These are phyloP conservation scores for Purshia tridentata DNA, from an alignment of 306 rosid species.

Conservation along the genomic window DNA sequence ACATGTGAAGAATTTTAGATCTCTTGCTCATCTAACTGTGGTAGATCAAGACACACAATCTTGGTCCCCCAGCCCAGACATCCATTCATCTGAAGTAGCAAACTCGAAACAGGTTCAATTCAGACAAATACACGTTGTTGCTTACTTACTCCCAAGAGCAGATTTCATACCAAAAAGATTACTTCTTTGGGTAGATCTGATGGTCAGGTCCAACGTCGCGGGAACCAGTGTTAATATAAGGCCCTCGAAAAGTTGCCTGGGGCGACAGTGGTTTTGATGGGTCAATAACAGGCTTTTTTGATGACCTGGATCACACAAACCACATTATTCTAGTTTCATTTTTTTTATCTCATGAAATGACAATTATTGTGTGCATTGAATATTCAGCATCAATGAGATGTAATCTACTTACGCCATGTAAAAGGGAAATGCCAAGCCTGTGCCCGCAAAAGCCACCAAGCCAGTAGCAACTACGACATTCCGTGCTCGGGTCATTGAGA, in stretches of 20 bases:
- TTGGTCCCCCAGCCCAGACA: neutral
- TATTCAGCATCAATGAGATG: neutral
- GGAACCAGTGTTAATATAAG: slow-evolving; percentile 90
- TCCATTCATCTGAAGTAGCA: neutral
- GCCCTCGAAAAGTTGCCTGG: slow-evolving; percentile 96
- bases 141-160: neutral
- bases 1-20: neutral
- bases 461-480: slow-evolving; percentile 70
- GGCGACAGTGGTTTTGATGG: slow-evolving; percentile 81
- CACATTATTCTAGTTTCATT: neutral
- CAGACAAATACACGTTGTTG: neutral
- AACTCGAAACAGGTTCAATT: neutral
- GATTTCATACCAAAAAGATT: slow-evolving; percentile 16
- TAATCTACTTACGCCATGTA: slow-evolving; percentile 82
- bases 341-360: neutral
- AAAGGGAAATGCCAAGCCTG: slow-evolving; percentile 91
- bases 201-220: slow-evolving; percentile 84
- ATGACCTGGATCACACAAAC: slow-evolving; percentile 51
- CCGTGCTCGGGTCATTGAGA: slow-evolving; percentile 52
- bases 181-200: slow-evolving; percentile 60
- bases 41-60: neutral
- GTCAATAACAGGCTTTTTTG: slow-evolving; percentile 78
- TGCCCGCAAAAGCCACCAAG: slow-evolving; percentile 61
- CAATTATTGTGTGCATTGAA: neutral
- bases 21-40: neutral